phyloP scores from a whole-genome alignment of 2,329 filamentous ascomycete genomes.

The Rhynchosporium graminicola region DNA sequence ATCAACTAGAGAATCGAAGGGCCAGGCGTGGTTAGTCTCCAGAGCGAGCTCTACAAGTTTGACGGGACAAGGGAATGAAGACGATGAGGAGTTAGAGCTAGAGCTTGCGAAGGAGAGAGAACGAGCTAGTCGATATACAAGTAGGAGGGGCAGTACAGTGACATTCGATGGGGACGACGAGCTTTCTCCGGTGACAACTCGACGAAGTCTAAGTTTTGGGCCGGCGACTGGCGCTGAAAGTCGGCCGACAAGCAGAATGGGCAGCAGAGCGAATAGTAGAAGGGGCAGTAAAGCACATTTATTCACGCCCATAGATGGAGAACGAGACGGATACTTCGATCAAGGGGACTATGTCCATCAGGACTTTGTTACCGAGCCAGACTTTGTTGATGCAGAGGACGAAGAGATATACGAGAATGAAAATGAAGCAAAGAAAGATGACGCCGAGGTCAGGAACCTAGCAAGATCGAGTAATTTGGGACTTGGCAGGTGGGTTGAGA shows the following conservation, averaged over 20 bases:
- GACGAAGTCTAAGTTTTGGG: constrained; percentile 40
- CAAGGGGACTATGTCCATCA: constrained; percentile 35
- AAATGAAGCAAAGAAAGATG: constrained; percentile 54
- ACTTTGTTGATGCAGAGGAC: constrained; percentile 64
- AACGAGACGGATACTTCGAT: constrained; percentile 49
- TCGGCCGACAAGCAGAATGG: constrained; percentile 50
- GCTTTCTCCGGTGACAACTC: constrained; percentile 40
- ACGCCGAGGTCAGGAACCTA: constrained; percentile 58
- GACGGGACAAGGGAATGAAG: constrained; percentile 51
- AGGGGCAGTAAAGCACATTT: constrained; percentile 35
- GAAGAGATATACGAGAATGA: constrained; percentile 56
- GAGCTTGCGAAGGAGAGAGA: constrained; percentile 54
- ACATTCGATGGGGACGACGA: constrained; percentile 42
- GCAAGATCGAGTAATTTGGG: constrained; percentile 55
- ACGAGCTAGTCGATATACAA: constrained; percentile 43
- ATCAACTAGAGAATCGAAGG: constrained; percentile 66
- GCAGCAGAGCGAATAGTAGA: constrained; percentile 45
- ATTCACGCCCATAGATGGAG: constrained; percentile 48
- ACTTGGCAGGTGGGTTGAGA: constrained; percentile 60
- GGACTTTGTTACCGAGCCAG: constrained; percentile 52
- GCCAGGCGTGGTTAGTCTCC: constrained; percentile 68
- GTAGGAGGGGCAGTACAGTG: constrained; percentile 37
- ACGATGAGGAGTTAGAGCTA: constrained; percentile 55
- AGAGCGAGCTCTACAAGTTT: constrained; percentile 66
- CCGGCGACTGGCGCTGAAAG: constrained; percentile 45